Conservation (phyloP, 1,139 yeast genomes). For the Hanseniaspora uvarum region DNA sequence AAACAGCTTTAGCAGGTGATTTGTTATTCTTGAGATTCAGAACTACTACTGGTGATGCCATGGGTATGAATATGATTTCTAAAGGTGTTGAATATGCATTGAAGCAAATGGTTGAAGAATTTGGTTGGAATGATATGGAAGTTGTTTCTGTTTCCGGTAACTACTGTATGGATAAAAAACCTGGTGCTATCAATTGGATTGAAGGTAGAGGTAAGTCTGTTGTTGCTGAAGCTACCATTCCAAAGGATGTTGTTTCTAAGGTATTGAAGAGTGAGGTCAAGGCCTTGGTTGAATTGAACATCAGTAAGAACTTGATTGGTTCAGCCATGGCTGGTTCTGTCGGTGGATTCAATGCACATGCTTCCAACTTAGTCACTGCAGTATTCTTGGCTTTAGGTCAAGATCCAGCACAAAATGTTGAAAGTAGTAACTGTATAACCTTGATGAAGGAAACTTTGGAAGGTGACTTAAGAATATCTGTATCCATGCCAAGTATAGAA, state of each 20-base stretch:
- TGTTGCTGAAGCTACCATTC: slow-evolving; percentile 93
- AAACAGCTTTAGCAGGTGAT: slow-evolving; percentile 94
- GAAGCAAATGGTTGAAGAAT: slow-evolving; percentile 72
- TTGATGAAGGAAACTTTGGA: slow-evolving; percentile 64
- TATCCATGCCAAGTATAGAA: slow-evolving; percentile 97
- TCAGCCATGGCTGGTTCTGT: slow-evolving; percentile 98
- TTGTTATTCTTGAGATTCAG: slow-evolving; percentile 79
- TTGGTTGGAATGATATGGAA: slow-evolving; percentile 90
- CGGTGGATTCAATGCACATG: slow-evolving; percentile 98
- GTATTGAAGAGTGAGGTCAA: slow-evolving; percentile 87
- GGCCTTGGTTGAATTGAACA: slow-evolving; percentile 81
- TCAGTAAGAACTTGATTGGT: slow-evolving; percentile 82
- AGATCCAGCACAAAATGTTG: slow-evolving; percentile 98
- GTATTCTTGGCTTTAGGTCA: slow-evolving; percentile 92
- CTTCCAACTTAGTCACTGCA: slow-evolving; percentile 92
- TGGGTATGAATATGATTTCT: slow-evolving; percentile 99
- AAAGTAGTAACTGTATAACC: slow-evolving; percentile 93
- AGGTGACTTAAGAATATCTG: slow-evolving; percentile 83
- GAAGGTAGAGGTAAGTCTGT: slow-evolving; percentile 98
- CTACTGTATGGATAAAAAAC: slow-evolving; percentile 93
- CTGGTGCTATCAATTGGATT: slow-evolving; percentile 98
- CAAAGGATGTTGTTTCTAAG: slow-evolving; percentile 63
- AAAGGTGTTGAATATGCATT: slow-evolving; percentile 90
- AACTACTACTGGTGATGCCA: slow-evolving; percentile 98
- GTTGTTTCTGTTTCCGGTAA: slow-evolving; percentile 91